A percentile compares a stretch with the other conserved stretches of the same genome.
Evolutionary conservation across 1,139 yeast genomes (phyloP).

Genomic region (Kodamaea anthophila): DNA sequence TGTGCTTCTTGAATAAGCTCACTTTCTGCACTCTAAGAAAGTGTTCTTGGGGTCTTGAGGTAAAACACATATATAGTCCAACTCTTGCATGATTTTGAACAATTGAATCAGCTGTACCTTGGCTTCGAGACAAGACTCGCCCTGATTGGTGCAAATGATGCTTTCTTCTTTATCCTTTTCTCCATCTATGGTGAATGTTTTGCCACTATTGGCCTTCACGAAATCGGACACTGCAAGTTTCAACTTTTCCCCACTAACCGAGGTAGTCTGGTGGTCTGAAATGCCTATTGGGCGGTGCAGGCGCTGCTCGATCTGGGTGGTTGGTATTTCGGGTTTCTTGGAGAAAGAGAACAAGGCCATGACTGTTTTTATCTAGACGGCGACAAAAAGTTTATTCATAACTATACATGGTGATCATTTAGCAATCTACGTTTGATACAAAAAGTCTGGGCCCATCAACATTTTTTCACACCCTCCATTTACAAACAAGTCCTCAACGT

Average conservation of each 20-base stretch:
- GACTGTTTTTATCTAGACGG: no score
- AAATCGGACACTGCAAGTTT: constrained; percentile 15
- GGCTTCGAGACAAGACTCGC: constrained; percentile 42
- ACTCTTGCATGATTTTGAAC: constrained; percentile 41
- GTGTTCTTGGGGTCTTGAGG: constrained; percentile 44
- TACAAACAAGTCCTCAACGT: constrained; percentile 12
- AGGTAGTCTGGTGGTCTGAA: constrained; percentile 2
- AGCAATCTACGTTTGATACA: no score
- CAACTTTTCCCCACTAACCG: constrained; percentile 6
- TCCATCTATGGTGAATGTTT: constrained; percentile 40
- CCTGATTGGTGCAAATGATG: constrained; percentile 43
- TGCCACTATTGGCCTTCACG: constrained; percentile 23
- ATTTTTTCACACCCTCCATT: no score
- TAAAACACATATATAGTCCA: constrained; percentile 41
- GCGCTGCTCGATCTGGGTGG: constrained; percentile 27
- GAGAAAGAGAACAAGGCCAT: constrained; percentile 25
- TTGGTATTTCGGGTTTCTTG: neutral
- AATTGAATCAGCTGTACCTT: constrained; percentile 32
- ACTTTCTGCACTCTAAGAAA: constrained; percentile 44
- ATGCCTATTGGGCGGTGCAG: constrained; percentile 18
- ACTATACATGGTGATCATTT: no score
- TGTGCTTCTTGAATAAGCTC: no score
- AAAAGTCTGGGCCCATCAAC: no score
- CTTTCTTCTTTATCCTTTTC: constrained; percentile 34
- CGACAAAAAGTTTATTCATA: no score